phyloP scores from a whole-genome alignment of 129 eudicot species.

The Rutidosis leptorrhynchoides region DNA sequence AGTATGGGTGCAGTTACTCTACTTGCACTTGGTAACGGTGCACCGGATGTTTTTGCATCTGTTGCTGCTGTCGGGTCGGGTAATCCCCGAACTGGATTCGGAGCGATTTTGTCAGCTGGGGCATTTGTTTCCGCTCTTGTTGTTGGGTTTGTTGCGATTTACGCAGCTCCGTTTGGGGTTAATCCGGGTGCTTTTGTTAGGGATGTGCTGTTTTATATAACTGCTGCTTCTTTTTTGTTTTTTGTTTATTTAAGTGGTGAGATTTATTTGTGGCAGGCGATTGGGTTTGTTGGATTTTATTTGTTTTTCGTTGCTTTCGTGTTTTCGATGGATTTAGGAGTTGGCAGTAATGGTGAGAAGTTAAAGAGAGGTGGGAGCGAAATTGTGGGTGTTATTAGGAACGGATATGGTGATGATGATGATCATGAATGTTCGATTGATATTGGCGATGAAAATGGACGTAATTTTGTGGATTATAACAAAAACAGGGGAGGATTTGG shows the following conservation, averaged over 20 bases:
- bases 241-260: slow-evolving; percentile 83
- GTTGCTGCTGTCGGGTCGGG: slow-evolving; percentile 80
- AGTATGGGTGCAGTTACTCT: slow-evolving; percentile 86
- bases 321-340: slow-evolving; percentile 93
- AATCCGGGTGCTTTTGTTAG: slow-evolving; percentile 66
- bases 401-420: slow-evolving; percentile 30
- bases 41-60: slow-evolving; percentile 90
- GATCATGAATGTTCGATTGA: slow-evolving; percentile 29
- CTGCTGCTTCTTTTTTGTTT: slow-evolving; percentile 64
- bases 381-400: slow-evolving; percentile 24
- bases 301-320: slow-evolving; percentile 85
- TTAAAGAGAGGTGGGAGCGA: slow-evolving; percentile 26
- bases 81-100: slow-evolving; percentile 73
- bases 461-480: slow-evolving; percentile 1
- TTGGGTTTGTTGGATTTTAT: slow-evolving; percentile 89
- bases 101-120: slow-evolving; percentile 86
- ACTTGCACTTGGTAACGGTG: slow-evolving; percentile 85
- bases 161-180: slow-evolving; percentile 76
- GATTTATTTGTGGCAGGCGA: slow-evolving; percentile 83
- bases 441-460: slow-evolving; percentile 38
- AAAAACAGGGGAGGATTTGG: slow-evolving; percentile 21
- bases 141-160: slow-evolving; percentile 84
- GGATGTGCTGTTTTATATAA: slow-evolving; percentile 79
- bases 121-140: slow-evolving; percentile 79
- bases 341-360: slow-evolving; percentile 25